Base-by-base conservation (phyloP, 495 filamentous ascomycete genomes). In the Daldinia loculata region DNA sequence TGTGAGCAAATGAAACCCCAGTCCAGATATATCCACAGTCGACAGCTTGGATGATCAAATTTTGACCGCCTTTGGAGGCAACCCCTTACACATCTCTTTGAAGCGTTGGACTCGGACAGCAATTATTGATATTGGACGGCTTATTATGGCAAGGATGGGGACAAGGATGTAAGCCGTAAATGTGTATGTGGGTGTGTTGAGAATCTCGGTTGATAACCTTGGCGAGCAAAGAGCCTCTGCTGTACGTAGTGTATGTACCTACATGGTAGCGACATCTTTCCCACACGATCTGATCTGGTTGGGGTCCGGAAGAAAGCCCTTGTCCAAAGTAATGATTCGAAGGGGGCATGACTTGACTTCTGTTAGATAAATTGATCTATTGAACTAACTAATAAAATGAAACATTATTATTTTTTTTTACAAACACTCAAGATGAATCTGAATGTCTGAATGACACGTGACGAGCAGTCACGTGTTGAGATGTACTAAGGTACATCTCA, bases 161-260 rank as follows among this genome's bases (percentile, higher is more conserved):
- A 66, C 70, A 73, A 65, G 70, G 70, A 73, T 69, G 48, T 17
- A 22, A 69, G 55, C 26, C 56, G 52, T 56, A 36, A 38, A 15
- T 22, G 5, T 56, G 53, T 56, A 36, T 36, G 19, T 64, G 27
- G 50, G 50, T 73, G 69, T 73, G 66, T 62, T 69, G 60, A 63
- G 62, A 73, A 73, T 73, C 70, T 73, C 70, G 66, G 70, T 73
- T 73, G 70, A 60, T 56, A 45, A 73, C 66, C 70, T 73, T 73
- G 70, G 70, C 70, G 70, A 73, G 38, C 66, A 69, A 69, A 69
- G 70, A 73, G 70, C 61, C 70, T 73, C 70, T 60, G 56, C 36
- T 45, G 38, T 30, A 51, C 11, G 19, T 53, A 30, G 6, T 14
- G 9, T 34, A 34, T 11, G 32, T 30, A 22, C 24, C 17, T 72